These are phyloP conservation scores for Porpolomopsis calyptriformis DNA, from an alignment of 768 basidiomycete species.

Conservation along the genomic window DNA sequence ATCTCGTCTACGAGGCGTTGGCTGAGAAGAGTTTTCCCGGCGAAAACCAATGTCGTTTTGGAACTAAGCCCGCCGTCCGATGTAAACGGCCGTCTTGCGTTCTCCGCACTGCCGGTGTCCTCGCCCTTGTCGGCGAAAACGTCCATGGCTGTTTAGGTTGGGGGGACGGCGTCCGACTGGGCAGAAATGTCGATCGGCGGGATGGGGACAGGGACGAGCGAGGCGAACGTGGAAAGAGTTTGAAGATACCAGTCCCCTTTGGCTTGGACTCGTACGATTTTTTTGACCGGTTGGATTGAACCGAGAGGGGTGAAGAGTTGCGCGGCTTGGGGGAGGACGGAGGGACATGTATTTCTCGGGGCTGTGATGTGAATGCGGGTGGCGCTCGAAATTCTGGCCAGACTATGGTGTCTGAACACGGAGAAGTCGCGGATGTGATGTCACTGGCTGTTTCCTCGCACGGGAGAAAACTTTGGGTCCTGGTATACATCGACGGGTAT, in stretches of 20 bases:
- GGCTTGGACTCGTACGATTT: slow-evolving; percentile 16
- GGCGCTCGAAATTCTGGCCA: slow-evolving; percentile 25
- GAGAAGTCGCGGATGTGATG: slow-evolving; percentile 27
- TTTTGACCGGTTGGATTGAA: slow-evolving; percentile 16
- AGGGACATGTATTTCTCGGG: slow-evolving; percentile 30
- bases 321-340: slow-evolving; percentile 32
- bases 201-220: slow-evolving; percentile 36
- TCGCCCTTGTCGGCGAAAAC: slow-evolving; percentile 21
- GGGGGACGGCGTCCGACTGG: slow-evolving; percentile 24
- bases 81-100: slow-evolving; percentile 21
- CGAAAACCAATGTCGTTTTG: slow-evolving; percentile 45
- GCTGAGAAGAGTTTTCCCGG: slow-evolving; percentile 40
- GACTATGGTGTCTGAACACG: slow-evolving; percentile 19
- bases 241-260: slow-evolving; percentile 30
- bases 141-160: slow-evolving; percentile 7
- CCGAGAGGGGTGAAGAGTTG: slow-evolving; percentile 33
- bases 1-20: slow-evolving; percentile 21
- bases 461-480: slow-evolving; percentile 25
- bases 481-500: slow-evolving; percentile 37
- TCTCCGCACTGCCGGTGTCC: slow-evolving; percentile 16
- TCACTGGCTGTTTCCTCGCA: slow-evolving; percentile 22
- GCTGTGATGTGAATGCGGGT: slow-evolving; percentile 22
- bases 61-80: slow-evolving; percentile 22
- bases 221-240: slow-evolving; percentile 38
- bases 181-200: slow-evolving; percentile 22